Base-by-base conservation (phyloP, 768 basidiomycete genomes). In the Auriscalpium microsporum region DNA sequence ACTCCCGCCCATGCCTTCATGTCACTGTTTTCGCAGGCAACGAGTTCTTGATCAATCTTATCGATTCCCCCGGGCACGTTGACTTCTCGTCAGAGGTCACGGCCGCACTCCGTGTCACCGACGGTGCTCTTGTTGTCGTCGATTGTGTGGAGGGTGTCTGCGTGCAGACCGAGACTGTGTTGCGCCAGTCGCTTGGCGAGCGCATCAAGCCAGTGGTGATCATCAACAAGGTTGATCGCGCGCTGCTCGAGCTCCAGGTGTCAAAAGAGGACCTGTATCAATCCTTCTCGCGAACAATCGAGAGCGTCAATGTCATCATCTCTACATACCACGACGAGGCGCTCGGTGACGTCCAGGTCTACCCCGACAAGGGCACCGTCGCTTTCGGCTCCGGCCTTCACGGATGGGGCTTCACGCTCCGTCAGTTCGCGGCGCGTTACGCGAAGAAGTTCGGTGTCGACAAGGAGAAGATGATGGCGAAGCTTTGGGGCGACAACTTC, bases 71-170 rank as follows among this genome's bases (percentile, higher is more conserved):
- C 53, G 96, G 96, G 66, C 96, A 99, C 83, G 96, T 99, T 73
- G 96, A 99, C 73, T 99, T 99, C 81, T 99, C 96, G 36, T 98
- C 96, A 52, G 96, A 99, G 75, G 96, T 99, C 66, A 99, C 96
- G 2, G 96, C 96, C 59, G 96, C 96, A 62, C 92, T 99, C 69
- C 96, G 96, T 77, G 96, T 99, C 67, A 99, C 96, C 60, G 96
- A 99, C 62, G 96, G 95, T 79, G 96, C 96, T 57, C 88, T 99
- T 64, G 96, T 99, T 67, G 96, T 99, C 71, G 96, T 99, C 68
- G 96, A 99, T 74, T 96, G 94, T 73, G 86, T 99, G 65, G 96
- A 99, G 71, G 96, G 96, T 78, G 96, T 98, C 68, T 99, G 95
- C 72, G 96, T 98, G 44, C 96, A 99, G 76, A 99, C 96, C 68